Base-by-base conservation (phyloP, 805 yeast genomes). In the Scheffersomyces coipomensis region DNA sequence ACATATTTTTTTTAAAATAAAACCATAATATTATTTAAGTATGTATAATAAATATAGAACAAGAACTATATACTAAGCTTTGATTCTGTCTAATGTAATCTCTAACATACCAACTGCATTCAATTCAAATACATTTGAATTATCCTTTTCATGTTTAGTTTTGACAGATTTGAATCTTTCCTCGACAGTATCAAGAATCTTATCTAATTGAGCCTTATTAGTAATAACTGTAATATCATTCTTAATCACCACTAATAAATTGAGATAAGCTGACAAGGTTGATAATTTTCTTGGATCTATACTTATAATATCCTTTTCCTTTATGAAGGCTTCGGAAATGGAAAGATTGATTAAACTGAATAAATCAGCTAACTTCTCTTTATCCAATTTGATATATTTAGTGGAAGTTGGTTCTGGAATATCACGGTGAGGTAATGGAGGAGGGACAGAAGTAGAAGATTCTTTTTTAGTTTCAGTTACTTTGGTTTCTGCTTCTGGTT, bases 241-340 rank as follows among this genome's bases (percentile, higher is more conserved):
- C 38, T 60, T 63, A 25, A 66, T 39, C 2, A 60, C 62, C 2
- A 66, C 59, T 34, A 74, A 66, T 39, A 85, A 68, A 51, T 83
- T 83, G 46, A 84, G 58, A 56, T 73, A 79, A 4, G 82, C 75
- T 29, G 81, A 60, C 7, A 85, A 55, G 2, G 74, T 62, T 29
- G 75, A 66, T 29, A 78, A 58, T 13, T 57, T 52, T 4, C 43
- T 35, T 12, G 54, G 51, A 33, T 60, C 53, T 12, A 61, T 52
- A 12, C 45, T 38, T 27, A 46, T 47, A 11, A 47, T 44, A 9
- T 37, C 46, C 1, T 29, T 34, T 5, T 45, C 48, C 16, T 46
- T 43, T 12, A 37, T 37, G 35, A 74, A 74, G 0, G 71, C 58
- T 6, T 56, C 61, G 3, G 59, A 64, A 22, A 76, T 53, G 9